phyloP scores from a whole-genome alignment of 805 yeast genomes.

The Hanseniaspora lindneri region DNA sequence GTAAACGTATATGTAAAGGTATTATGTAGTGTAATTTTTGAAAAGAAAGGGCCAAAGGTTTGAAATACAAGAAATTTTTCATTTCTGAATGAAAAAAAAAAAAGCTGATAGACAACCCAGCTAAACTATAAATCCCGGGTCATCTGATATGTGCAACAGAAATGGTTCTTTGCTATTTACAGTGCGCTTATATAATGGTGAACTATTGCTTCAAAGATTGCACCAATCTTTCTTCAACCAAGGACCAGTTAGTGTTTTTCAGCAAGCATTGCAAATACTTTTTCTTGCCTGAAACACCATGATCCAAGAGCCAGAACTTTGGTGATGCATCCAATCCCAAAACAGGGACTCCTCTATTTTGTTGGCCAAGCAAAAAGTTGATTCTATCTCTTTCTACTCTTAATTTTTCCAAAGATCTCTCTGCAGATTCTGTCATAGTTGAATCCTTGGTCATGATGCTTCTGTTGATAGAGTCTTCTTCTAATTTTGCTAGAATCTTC shows the following conservation, averaged over 20 bases:
- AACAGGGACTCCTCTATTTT: constrained; percentile 38
- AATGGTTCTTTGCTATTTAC: constrained; percentile 33
- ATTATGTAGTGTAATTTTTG: constrained; percentile 57
- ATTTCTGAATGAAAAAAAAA: no score
- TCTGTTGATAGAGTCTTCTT: constrained; percentile 23
- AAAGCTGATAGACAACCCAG: no score
- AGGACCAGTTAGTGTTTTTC: constrained; percentile 63
- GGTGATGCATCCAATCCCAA: constrained; percentile 64
- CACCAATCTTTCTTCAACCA: constrained; percentile 40
- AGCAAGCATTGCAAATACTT: constrained; percentile 53
- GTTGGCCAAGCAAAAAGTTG: not conserved
- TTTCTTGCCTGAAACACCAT: constrained; percentile 64
- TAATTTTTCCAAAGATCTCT: constrained; percentile 3
- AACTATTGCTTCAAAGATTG: not conserved
- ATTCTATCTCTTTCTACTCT: constrained; percentile 7
- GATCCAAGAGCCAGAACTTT: constrained; percentile 56
- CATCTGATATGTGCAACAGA: not conserved
- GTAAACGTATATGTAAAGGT: constrained; percentile 20
- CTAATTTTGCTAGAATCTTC: constrained; percentile 32
- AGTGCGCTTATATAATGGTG: not conserved
- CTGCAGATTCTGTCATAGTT: not conserved
- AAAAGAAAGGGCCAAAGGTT: no score
- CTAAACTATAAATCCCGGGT: no score
- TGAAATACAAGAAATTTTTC: no score
- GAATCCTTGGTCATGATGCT: not conserved